A percentile compares a stretch with the other conserved stretches of the same genome.
These are phyloP conservation scores for Tetraselmis chui DNA, from an alignment of 139 green algal species.

Conservation along the genomic window DNA sequence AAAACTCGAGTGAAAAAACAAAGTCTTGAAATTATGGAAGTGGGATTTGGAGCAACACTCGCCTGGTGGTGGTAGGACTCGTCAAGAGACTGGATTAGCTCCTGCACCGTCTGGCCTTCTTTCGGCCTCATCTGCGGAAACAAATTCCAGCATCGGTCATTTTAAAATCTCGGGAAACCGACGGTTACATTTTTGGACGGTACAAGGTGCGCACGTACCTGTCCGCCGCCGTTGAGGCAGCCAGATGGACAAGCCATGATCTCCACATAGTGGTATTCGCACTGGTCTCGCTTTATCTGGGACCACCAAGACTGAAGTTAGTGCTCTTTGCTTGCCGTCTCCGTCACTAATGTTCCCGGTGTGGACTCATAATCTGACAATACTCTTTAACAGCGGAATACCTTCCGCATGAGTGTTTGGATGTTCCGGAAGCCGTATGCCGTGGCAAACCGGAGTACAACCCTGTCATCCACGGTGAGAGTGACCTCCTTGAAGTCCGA, in stretches of 20 bases:
- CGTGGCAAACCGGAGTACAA: slow-evolving; percentile 66
- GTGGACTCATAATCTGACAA: no score
- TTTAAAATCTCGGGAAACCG: no score
- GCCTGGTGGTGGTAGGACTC: slow-evolving; percentile 40
- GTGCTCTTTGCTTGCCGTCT: background rate
- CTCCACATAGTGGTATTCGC: slow-evolving; percentile 90
- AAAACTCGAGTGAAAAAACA: no score
- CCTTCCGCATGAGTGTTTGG: slow-evolving; percentile 76
- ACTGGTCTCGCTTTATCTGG: slow-evolving; percentile 63
- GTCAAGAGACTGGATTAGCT: slow-evolving; percentile 56
- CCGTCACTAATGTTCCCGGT: no score
- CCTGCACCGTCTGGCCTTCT: slow-evolving; percentile 36
- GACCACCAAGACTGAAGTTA: background rate
- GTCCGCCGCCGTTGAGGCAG: slow-evolving; percentile 93
- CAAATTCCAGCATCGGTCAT: background rate
- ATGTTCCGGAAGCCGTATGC: slow-evolving; percentile 97
- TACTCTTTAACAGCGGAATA: background rate
- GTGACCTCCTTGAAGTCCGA: slow-evolving; percentile 63
- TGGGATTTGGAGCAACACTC: no score
- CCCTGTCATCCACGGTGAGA: slow-evolving; percentile 25
- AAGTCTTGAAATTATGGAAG: no score
- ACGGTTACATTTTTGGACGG: no score
- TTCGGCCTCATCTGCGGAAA: slow-evolving; percentile 26
- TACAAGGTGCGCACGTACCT: slow-evolving; percentile 61
- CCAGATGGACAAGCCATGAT: slow-evolving; percentile 95